phyloP scores from a whole-genome alignment of 2,329 filamentous ascomycete genomes.

The Drechslerella stenobrocha region DNA sequence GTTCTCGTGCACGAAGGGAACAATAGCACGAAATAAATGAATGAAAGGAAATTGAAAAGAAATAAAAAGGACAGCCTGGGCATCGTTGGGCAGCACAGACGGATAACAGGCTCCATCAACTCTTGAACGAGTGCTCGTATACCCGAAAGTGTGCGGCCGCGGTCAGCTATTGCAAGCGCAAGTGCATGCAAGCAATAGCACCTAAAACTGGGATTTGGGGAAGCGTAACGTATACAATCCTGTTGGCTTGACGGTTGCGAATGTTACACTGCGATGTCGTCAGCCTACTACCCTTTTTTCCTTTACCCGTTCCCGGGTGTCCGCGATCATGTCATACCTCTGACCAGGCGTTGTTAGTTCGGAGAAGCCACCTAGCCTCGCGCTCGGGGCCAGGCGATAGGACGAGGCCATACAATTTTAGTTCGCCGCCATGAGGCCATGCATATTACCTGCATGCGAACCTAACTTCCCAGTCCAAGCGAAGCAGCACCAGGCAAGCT shows the following conservation, averaged over 20 bases:
- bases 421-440: conserved; percentile 34
- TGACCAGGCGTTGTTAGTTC: neutral
- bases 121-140: neutral
- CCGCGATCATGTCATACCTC: neutral
- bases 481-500: conserved; percentile 13
- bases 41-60: neutral
- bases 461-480: conserved; percentile 28
- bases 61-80: conserved; percentile 1
- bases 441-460: conserved; percentile 38
- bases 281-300: conserved; percentile 29
- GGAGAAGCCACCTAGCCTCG: neutral
- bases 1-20: conserved; percentile 26
- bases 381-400: conserved; percentile 6
- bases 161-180: neutral
- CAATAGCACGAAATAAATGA: neutral
- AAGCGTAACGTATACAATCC: conserved; percentile 7
- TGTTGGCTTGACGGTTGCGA: neutral
- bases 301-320: conserved; percentile 10
- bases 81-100: neutral
- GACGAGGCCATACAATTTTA: neutral
- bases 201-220: conserved; percentile 19
- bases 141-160: conserved; percentile 1
- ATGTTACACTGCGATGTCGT: conserved; percentile 36
- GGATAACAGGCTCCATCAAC: neutral
- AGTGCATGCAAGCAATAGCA: neutral